Evolutionary conservation across 495 filamentous ascomycete species (phyloP).

Genomic region (Rusavskia elegans): DNA sequence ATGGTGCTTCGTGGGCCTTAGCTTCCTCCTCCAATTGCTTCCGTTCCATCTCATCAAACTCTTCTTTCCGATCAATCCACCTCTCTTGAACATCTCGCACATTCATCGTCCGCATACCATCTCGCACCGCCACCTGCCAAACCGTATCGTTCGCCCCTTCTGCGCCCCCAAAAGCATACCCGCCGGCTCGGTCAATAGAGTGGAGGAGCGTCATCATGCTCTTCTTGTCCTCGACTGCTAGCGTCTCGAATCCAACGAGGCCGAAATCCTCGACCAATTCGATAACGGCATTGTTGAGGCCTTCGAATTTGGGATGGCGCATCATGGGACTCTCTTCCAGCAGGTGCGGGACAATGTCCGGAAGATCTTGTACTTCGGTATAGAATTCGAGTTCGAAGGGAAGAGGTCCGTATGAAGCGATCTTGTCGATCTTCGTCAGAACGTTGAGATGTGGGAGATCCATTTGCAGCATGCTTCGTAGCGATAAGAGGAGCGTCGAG

Average conservation of each 20-base stretch:
- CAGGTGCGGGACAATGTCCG: conserved; percentile 66
- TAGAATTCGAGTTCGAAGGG: conserved; percentile 94
- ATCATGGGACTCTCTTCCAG: conserved; percentile 41
- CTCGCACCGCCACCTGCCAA: conserved; percentile 88
- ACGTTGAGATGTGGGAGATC: conserved; percentile 92
- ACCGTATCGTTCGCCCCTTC: conserved; percentile 87
- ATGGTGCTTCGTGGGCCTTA: conserved; percentile 21
- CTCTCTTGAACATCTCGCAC: conserved; percentile 81
- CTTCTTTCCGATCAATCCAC: conserved; percentile 83
- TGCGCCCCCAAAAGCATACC: conserved; percentile 81
- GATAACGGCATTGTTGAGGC: conserved; percentile 72
- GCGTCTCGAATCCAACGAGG: conserved; percentile 78
- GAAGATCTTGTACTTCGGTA: conserved; percentile 91
- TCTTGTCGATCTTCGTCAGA: conserved; percentile 91
- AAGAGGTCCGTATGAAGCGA: conserved; percentile 60
- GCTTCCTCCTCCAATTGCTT: conserved; percentile 51
- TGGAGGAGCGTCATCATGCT: conserved; percentile 85
- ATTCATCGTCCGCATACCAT: conserved; percentile 65
- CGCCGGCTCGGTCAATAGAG: conserved; percentile 76
- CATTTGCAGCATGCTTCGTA: conserved; percentile 94
- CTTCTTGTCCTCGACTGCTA: conserved; percentile 90
- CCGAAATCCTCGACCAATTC: conserved; percentile 77
- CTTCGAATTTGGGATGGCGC: conserved; percentile 55
- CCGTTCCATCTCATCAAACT: conserved; percentile 67
- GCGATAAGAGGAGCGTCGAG: conserved; percentile 76